Evolutionary conservation across 352 stramenopile species (phyloP).

Genomic region (Pilasporangium apinafurcum): DNA sequence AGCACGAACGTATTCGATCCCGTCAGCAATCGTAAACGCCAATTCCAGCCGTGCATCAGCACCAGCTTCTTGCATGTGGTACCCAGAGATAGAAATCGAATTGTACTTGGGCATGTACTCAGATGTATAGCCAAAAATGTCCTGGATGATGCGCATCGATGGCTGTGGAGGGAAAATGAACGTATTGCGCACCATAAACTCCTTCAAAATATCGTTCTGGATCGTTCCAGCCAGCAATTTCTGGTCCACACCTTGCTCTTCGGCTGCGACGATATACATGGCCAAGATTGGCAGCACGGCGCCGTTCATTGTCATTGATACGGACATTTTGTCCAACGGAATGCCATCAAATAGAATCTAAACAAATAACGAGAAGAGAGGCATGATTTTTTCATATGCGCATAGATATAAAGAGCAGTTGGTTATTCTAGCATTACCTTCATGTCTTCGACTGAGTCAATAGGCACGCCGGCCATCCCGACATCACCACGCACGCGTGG

Average conservation of each 20-base stretch:
- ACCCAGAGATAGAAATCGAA: constrained; percentile 95
- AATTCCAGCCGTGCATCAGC: constrained; percentile 93
- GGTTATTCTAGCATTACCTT: constrained; percentile 34
- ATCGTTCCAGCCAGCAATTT: constrained; percentile 74
- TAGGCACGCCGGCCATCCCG: constrained; percentile 95
- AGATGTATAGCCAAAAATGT: constrained; percentile 97
- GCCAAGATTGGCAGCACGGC: constrained; percentile 94
- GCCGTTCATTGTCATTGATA: constrained; percentile 99
- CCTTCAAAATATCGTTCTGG: constrained; percentile 98
- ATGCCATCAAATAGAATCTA: constrained; percentile 95
- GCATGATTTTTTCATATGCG: not conserved
- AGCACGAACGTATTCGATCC: constrained; percentile 94
- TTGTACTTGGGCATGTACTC: constrained; percentile 98
- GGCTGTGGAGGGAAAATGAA: constrained; percentile 97
- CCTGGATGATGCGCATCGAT: constrained; percentile 93
- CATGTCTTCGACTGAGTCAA: constrained; percentile 97
- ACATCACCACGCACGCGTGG: constrained; percentile 93
- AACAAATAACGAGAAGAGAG: not conserved
- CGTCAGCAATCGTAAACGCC: constrained; percentile 97
- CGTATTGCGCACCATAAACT: constrained; percentile 96
- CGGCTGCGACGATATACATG: constrained; percentile 95
- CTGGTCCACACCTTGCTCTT: constrained; percentile 92
- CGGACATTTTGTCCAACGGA: constrained; percentile 92
- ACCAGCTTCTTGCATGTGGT: constrained; percentile 98
- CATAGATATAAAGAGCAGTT: not conserved